Base-by-base conservation (phyloP, 768 basidiomycete genomes). In the Kwoniella pini region DNA sequence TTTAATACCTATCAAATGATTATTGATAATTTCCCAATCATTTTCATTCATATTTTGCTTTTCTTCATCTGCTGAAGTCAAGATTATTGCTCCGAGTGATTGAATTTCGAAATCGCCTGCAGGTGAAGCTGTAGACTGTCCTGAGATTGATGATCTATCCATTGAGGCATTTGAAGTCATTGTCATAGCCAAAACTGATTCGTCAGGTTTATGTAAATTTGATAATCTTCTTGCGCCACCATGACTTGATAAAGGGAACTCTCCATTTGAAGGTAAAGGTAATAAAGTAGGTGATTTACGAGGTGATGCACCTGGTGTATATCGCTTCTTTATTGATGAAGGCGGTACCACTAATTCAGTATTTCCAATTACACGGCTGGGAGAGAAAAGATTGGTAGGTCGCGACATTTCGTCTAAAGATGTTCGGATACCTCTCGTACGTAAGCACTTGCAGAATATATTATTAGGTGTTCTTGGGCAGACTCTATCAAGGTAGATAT, bases 401-500 rank as follows among this genome's bases (percentile, higher is more conserved):
- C 48, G 11, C 11, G 48, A 31, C n/a, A 2, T n/a, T 30, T 63
- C 67, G 24, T 70, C 68, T 4, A 46, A 13, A 15, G 64, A 60
- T 11, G 68, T 31, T 36, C 28, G 33, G 15, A 15, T 63, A 22
- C 13, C 58, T 52, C 48, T 11, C 4, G 30, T 19, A 39, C 21
- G 15, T 13, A 33, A 13, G 44, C 71, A 75, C 17, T 53, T 57
- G 39, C 71, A 73, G 28, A 63, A 62, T 13, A 30, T 3, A 10
- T 19, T 31, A 26, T 51, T 38, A 1, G 62, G 22, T 13, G 39
- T 31, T 17, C 51, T 57, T 22, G 65, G 57, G 57, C 83, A 85
- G 4, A 84, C 81, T 49, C 87, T 87, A 78, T 87, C 86, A 69
- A 92, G 81, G 24, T 82, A 81, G 38, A 92, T 82, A 28, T 82